Conservation (phyloP, 2,329 filamentous ascomycete species). For the Rosellinia necatrix region DNA sequence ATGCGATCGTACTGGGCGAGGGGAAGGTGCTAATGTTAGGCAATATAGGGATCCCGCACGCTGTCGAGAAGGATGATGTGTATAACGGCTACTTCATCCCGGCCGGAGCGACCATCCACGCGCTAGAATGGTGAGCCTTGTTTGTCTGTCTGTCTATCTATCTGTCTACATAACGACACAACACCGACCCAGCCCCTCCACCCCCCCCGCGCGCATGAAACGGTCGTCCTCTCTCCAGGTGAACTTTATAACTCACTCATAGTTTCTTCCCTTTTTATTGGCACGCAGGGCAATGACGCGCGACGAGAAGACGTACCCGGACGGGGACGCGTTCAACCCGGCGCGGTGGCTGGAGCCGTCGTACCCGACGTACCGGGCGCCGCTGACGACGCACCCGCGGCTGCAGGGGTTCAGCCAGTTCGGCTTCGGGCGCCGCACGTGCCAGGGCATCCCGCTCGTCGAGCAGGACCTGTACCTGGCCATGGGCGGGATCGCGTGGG, state of each 20-base stretch:
- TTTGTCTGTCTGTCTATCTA: too few relatives aligned
- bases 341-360: slow-evolving; percentile 44
- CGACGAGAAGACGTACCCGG: slow-evolving; percentile 46
- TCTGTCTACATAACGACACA: too few relatives aligned
- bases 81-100: slow-evolving; percentile 59
- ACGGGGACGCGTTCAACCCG: slow-evolving; percentile 47
- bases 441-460: slow-evolving; percentile 48
- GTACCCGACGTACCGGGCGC: slow-evolving; percentile 48
- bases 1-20: too few relatives aligned
- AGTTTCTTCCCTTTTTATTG: too few relatives aligned
- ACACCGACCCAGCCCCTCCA: too few relatives aligned
- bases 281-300: slow-evolving; percentile 54
- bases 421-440: slow-evolving; percentile 58
- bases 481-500: slow-evolving; percentile 47
- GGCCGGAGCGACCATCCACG: slow-evolving; percentile 56
- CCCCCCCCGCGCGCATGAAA: too few relatives aligned
- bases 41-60: slow-evolving; percentile 53
- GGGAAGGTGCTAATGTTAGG: not conserved
- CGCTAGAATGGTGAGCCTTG: slow-evolving; percentile 58
- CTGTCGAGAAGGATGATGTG: slow-evolving; percentile 55
- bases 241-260: too few relatives aligned
- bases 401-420: slow-evolving; percentile 51
- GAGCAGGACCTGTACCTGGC: slow-evolving; percentile 48
- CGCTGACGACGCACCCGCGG: slow-evolving; percentile 45
- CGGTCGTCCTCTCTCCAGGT: too few relatives aligned